Conservation (phyloP, 345 rosid genomes). For the Gossypium australe region DNA sequence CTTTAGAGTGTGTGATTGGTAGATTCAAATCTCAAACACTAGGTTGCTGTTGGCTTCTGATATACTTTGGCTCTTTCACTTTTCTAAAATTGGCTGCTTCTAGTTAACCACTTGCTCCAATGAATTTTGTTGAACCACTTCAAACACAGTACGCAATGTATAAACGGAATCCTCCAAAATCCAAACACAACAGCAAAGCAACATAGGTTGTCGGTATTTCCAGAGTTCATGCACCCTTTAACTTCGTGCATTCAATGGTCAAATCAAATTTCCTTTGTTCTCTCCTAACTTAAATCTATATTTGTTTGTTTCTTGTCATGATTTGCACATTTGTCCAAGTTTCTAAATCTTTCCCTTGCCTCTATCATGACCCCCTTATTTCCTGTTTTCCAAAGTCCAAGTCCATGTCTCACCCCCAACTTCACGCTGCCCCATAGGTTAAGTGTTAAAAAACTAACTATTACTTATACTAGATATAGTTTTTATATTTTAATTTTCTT, state of each 20-base stretch:
- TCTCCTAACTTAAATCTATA: neutral
- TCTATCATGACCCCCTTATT: too few relatives aligned
- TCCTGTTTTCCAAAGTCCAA: neutral
- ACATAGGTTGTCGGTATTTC: neutral
- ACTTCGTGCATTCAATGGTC: neutral
- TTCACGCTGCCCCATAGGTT: conserved; percentile 17
- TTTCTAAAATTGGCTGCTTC: neutral
- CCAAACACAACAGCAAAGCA: neutral
- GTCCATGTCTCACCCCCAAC: conserved; percentile 9
- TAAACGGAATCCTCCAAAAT: conserved; percentile 3
- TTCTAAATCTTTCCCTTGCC: neutral
- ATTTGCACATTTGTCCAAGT: neutral
- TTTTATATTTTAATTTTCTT: too few relatives aligned
- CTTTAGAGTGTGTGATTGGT: neutral
- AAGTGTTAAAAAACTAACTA: neutral
- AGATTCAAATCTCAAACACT: neutral
- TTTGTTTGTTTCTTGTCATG: neutral
- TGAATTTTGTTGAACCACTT: neutral
- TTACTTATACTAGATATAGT: too few relatives aligned
- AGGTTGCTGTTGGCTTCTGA: neutral
- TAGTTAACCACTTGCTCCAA: neutral
- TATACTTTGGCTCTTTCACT: neutral
- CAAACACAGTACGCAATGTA: neutral
- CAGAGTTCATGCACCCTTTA: neutral
- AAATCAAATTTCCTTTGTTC: neutral